These are phyloP conservation scores for Lobosporangium transversale DNA, from an alignment of 192 early-diverging fungal genomes.

Conservation along the genomic window DNA sequence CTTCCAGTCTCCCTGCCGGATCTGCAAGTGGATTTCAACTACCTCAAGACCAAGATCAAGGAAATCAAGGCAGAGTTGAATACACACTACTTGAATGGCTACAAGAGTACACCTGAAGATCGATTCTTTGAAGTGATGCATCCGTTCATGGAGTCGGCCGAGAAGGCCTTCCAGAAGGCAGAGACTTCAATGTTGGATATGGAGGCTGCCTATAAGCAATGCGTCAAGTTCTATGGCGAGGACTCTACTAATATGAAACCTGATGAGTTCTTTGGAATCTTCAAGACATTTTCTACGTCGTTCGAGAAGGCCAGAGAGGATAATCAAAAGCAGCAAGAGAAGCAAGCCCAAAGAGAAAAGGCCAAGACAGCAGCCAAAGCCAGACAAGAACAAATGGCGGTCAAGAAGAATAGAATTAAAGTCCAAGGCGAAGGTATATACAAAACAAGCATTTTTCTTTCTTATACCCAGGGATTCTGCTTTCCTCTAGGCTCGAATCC, in stretches of 20 bases:
- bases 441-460: too few species aligned
- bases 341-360: slow-evolving; percentile 46
- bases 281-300: slow-evolving; percentile 81
- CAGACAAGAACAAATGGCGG: slow-evolving; percentile 46
- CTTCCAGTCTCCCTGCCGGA: slow-evolving; percentile 67
- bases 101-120: slow-evolving; percentile 65
- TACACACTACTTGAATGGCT: slow-evolving; percentile 57
- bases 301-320: slow-evolving; percentile 71
- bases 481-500: neutral
- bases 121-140: slow-evolving; percentile 71
- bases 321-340: slow-evolving; percentile 60
- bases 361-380: slow-evolving; percentile 43
- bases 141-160: slow-evolving; percentile 71
- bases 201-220: slow-evolving; percentile 76
- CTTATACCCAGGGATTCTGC: too few species aligned
- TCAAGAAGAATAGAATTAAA: slow-evolving; percentile 33
- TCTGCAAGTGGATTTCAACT: slow-evolving; percentile 60
- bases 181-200: slow-evolving; percentile 71
- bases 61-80: slow-evolving; percentile 59
- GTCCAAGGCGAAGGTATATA: slow-evolving; percentile 36
- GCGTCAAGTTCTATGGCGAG: slow-evolving; percentile 78
- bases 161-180: slow-evolving; percentile 70
- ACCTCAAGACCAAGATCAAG: slow-evolving; percentile 57
- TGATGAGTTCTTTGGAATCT: slow-evolving; percentile 89
- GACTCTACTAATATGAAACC: slow-evolving; percentile 75